phyloP scores from a whole-genome alignment of 2,329 filamentous ascomycete species.

The Aspergillus sp. region DNA sequence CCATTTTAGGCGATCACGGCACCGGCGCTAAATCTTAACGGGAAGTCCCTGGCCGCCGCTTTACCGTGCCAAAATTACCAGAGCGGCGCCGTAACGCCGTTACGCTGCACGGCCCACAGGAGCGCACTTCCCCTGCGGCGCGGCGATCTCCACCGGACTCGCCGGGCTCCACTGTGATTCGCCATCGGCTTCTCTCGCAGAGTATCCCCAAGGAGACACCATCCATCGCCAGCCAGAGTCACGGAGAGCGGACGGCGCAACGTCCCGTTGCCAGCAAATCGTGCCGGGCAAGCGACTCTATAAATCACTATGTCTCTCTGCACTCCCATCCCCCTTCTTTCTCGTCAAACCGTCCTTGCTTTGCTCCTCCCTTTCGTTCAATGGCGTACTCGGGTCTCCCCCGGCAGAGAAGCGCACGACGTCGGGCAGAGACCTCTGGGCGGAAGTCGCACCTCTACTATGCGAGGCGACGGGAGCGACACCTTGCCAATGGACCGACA shows the following conservation, averaged over 20 bases:
- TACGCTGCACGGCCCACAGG: background rate
- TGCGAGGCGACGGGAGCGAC: slow-evolving; percentile 10
- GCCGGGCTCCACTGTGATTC: background rate
- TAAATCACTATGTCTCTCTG: background rate
- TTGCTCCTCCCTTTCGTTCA: slow-evolving; percentile 2
- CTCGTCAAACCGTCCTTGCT: no score
- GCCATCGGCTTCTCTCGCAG: no score
- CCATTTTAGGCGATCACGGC: background rate
- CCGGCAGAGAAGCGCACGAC: slow-evolving; percentile 6
- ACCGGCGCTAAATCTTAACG: background rate
- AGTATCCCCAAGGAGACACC: no score
- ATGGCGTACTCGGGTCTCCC: slow-evolving; percentile 16
- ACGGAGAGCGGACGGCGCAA: no score
- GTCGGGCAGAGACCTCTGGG: slow-evolving; percentile 2
- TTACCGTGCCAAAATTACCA: background rate
- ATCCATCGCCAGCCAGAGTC: no score
- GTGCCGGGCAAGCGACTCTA: no score
- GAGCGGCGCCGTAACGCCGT: background rate
- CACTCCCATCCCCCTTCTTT: no score
- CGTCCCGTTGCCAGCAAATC: no score
- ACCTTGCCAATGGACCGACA: slow-evolving; percentile 15
- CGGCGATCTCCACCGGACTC: background rate
- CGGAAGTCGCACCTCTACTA: slow-evolving; percentile 18
- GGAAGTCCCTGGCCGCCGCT: background rate
- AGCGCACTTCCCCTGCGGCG: background rate